Evolutionary conservation across 2,329 filamentous ascomycete genomes (phyloP), one percentile per base, ranked within the genome.

Genomic region (Xylariaceae sp.): DNA sequence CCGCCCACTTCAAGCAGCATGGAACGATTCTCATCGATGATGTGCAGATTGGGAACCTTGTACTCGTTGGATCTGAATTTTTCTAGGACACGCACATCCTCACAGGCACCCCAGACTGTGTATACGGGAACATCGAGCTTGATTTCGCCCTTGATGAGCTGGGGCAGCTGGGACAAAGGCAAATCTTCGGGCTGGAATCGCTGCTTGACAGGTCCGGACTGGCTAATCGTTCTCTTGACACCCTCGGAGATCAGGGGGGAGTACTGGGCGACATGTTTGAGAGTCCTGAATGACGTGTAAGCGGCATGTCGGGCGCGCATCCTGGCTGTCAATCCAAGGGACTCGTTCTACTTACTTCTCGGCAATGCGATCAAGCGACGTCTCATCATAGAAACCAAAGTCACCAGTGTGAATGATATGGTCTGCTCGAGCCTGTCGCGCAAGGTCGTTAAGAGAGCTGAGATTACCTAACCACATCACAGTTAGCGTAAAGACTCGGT

Each of bases 381-480:
- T 90, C 70, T 96, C 89, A 75, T 99, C 94, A 79, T 99, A 99
- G 79, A 99, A 99, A 64, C 94, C 94, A 74, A 99, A 99, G 75
- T 99, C 94, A 75, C 94, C 94, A 17, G 94, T 99, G 77, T 99
- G 94, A 71, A 99, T 92, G 76, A 99, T 96, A 78, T 97, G 92
- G 77, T 97, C 92, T 69, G 94, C 94, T 73, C 89, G 89, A 64
- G 94, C 93, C 73, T 94, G 89, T 76, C 90, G 95, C 65, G 94
- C 94, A 63, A 99, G 88, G 63, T 97, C 92, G 78, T 99, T 99
- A 71, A 99, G 81, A 66, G 94, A 97, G 77, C 88, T 87, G 68
- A 99, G 81, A 75, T 97, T 97, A 76, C 94, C 94, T 99, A 68
- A 57, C 48, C 54, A 51, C 34, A 57, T 18, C 17, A 57, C 62